Conservation (phyloP, 176 grass and related monocot species). For the Carex myosuroides region DNA sequence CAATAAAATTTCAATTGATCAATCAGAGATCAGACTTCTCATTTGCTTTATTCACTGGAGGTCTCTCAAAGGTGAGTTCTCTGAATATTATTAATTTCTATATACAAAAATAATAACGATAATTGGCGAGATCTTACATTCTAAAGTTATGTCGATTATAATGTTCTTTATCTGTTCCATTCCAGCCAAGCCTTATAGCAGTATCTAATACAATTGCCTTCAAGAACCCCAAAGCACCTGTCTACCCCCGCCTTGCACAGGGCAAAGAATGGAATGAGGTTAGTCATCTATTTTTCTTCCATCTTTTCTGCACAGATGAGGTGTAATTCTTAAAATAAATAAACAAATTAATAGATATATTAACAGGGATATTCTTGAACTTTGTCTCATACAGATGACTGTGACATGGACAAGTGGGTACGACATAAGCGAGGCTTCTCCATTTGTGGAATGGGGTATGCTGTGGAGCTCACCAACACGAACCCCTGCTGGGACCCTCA, state of each 20-base stretch:
- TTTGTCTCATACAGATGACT: conserved; percentile 56
- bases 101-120: not conserved
- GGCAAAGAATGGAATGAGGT: conserved; percentile 88
- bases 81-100: not conserved
- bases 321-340: not conserved
- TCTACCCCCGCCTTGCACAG: conserved; percentile 74
- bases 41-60: conserved; percentile 66
- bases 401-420: conserved; percentile 97
- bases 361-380: not conserved
- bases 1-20: conserved; percentile 57
- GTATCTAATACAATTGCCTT: conserved; percentile 70
- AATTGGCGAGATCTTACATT: not conserved
- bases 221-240: conserved; percentile 67
- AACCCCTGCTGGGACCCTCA: conserved; percentile 50
- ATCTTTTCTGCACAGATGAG: not conserved
- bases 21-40: conserved; percentile 82
- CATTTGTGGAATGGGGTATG: conserved; percentile 78
- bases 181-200: conserved; percentile 63
- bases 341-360: not conserved
- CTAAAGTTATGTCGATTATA: not conserved
- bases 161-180: conserved; percentile 20
- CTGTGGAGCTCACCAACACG: conserved; percentile 27
- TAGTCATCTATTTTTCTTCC: not conserved
- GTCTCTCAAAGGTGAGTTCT: conserved; percentile 52
- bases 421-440: conserved; percentile 54